Evolutionary conservation across 345 rosid genomes (phyloP), one percentile per base, ranked within the genome.

Genomic region (Salix brachista): DNA sequence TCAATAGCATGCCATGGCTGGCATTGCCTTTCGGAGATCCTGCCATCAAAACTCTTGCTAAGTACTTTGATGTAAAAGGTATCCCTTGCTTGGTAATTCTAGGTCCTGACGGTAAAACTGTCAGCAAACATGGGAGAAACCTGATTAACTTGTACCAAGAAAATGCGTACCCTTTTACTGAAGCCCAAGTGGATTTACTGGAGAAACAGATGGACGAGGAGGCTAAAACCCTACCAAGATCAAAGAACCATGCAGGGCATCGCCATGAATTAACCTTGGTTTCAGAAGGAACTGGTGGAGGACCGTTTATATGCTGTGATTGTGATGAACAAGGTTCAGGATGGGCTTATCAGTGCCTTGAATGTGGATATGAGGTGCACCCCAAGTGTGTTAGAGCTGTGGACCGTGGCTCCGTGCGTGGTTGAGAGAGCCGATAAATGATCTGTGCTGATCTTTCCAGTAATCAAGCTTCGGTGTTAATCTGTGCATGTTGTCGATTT

Each of bases 331-430:
- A 90, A 67, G 93, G 91, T 13, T 81, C 73, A 2, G 88, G 89
- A 19, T 90, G 93, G 93, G 91, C 88, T 48, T 90, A 90, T 79
- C 91, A 85, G 70, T 88, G 93, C 58, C 78, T 90, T 26, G 89
- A 86, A 65, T 90, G 93, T 67, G 93, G 93, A 12, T 90, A 88
- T n/a, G 91, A 90, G 85, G 87, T 90, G 72, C 93, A 90, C 68
- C 82, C 91, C 32, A 88, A 75, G 84, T 90, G 91, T 62, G 83
- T 90, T 0, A 77, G 83, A 70, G 73, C 85, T 11, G 82, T 70
- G 62, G 73, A 65, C 34, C 34, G 21, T 30, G 44, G n/a, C n/a
- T 74, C 62, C 5, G 1, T 4, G 18, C 9, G 1, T 7, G 26
- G 30, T 0, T 32, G 30, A 21, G 44, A 21, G 17, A 26, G 44